phyloP scores from a whole-genome alignment of 352 stramenopile species.

The Phytophthora citrophthora region DNA sequence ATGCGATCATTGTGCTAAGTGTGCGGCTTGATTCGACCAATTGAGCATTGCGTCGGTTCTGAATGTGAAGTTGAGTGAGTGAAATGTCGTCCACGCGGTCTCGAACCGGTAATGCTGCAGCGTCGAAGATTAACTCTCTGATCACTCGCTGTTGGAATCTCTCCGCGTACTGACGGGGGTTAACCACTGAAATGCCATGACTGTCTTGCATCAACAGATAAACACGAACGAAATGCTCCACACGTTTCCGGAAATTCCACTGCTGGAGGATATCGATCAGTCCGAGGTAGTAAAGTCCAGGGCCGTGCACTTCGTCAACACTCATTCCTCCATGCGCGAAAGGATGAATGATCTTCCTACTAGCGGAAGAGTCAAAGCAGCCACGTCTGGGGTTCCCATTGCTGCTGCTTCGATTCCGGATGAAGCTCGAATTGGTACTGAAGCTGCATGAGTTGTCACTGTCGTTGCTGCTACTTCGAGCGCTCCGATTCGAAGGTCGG shows the following conservation, averaged over 20 bases:
- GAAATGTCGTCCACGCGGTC: conserved; percentile 44
- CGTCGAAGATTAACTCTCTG: conserved; percentile 76
- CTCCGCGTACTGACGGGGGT: conserved; percentile 74
- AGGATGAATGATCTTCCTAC: conserved; percentile 59
- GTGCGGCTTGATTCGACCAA: conserved; percentile 54
- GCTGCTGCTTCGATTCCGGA: conserved; percentile 41
- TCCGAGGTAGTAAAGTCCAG: conserved; percentile 94
- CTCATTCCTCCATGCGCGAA: conserved; percentile 65
- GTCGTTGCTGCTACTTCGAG: conserved; percentile 30
- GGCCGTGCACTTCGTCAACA: conserved; percentile 88
- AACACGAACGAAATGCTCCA: conserved; percentile 86
- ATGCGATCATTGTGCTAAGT: conserved; percentile 60
- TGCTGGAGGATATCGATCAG: conserved; percentile 96
- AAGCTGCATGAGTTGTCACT: conserved; percentile 32
- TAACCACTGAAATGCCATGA: conserved; percentile 77
- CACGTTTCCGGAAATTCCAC: conserved; percentile 93
- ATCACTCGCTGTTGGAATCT: conserved; percentile 81
- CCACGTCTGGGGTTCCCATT: conserved; percentile 20
- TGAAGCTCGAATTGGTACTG: conserved; percentile 31
- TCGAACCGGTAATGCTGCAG: conserved; percentile 21
- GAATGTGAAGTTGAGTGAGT: conserved; percentile 45
- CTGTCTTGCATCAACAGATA: conserved; percentile 77
- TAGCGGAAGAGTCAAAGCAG: conserved; percentile 31
- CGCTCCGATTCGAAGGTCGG: conserved; percentile 26
- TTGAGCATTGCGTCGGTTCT: conserved; percentile 50